A percentile compares a stretch with the other conserved stretches of the same genome.
These are phyloP conservation scores for Malassezia furfur DNA, from an alignment of 1,284 basidiomycete genomes.

Conservation along the genomic window DNA sequence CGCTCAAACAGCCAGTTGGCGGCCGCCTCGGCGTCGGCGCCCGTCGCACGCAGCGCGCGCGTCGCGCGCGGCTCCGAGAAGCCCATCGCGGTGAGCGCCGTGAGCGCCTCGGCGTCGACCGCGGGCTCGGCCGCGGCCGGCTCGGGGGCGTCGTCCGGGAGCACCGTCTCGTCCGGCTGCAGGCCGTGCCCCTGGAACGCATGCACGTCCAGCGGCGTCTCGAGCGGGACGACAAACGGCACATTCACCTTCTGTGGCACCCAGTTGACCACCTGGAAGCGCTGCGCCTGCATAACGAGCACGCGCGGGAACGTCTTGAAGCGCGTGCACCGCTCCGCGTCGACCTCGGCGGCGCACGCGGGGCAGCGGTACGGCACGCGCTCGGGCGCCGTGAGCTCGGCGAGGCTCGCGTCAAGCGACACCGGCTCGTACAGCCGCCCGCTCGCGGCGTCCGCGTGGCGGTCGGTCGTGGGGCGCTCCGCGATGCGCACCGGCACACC, in stretches of 20 bases:
- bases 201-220: slow-evolving; percentile 57
- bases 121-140: slow-evolving; percentile 10
- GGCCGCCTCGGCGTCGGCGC: slow-evolving; percentile 65
- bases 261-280: slow-evolving; percentile 94
- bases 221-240: slow-evolving; percentile 64
- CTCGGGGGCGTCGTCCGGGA: slow-evolving; percentile 55
- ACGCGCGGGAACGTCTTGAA: slow-evolving; percentile 83
- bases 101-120: slow-evolving; percentile 34
- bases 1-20: slow-evolving; percentile 93
- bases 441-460: background rate
- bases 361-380: slow-evolving; percentile 64
- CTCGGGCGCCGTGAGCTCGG: slow-evolving; percentile 60
- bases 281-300: slow-evolving; percentile 79
- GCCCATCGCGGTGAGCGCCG: slow-evolving; percentile 38
- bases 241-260: slow-evolving; percentile 91
- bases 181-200: slow-evolving; percentile 64
- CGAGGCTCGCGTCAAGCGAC: slow-evolving; percentile 61
- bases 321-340: slow-evolving; percentile 60
- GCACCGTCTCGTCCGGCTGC: slow-evolving; percentile 62
- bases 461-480: slow-evolving; percentile 48
- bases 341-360: slow-evolving; percentile 58
- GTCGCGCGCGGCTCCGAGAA: slow-evolving; percentile 39
- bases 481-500: slow-evolving; percentile 64
- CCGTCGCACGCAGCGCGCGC: slow-evolving; percentile 71
- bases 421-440: slow-evolving; percentile 59